Percentiles rank a stretch among this genome's conserved stretches.
Conservation (phyloP, 116 monocot genomes). For the Thalassia testudinum region DNA sequence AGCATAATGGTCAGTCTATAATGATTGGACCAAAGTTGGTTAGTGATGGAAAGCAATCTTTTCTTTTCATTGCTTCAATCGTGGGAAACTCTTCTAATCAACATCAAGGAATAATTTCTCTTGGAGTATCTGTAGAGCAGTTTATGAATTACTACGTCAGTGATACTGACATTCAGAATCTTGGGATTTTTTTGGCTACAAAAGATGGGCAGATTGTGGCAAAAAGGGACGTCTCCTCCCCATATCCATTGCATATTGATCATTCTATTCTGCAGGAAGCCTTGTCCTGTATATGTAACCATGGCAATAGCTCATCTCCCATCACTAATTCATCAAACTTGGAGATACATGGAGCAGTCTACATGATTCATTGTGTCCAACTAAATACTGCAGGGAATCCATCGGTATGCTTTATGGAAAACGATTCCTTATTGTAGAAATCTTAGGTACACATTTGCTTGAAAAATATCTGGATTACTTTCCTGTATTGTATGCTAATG, state of each 20-base stretch:
- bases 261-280: neutral
- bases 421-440: too few species aligned
- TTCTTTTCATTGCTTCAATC: neutral
- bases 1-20: neutral
- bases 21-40: neutral
- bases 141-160: neutral
- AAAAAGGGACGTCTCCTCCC: neutral
- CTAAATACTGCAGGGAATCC: neutral
- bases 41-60: neutral
- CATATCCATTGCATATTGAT: too few species aligned
- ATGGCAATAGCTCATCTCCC: neutral
- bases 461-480: too few species aligned
- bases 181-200: neutral
- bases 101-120: neutral
- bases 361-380: neutral
- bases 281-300: neutral
- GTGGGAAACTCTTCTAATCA: too few species aligned
- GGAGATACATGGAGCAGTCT: neutral
- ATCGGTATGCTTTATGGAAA: too few species aligned
- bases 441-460: too few species aligned
- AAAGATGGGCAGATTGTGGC: neutral
- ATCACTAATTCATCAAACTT: neutral
- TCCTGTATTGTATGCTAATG: too few species aligned
- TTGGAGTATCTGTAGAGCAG: neutral
- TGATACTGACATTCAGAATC: neutral